phyloP scores from a whole-genome alignment of 2,329 filamentous ascomycete species.

The Microdochium paspali region DNA sequence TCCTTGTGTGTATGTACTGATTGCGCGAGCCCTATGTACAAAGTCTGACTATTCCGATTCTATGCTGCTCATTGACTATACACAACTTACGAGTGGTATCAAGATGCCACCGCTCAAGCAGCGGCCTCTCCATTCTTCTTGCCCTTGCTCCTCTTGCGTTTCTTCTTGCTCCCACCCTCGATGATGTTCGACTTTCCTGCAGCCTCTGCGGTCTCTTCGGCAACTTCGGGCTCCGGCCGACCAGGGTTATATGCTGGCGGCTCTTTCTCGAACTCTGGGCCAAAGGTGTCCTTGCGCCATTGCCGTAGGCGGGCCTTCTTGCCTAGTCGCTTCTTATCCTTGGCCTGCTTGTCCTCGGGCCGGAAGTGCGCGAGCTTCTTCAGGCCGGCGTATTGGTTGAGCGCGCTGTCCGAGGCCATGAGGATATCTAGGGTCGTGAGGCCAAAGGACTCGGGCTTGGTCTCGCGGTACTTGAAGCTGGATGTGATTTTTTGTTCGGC shows the following conservation, averaged over 20 bases:
- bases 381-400: constrained; percentile 86
- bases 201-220: constrained; percentile 16
- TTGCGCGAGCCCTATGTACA: no score
- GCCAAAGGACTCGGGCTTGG: constrained; percentile 81
- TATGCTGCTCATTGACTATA: no score
- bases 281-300: constrained; percentile 65
- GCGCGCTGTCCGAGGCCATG: constrained; percentile 69
- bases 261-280: constrained; percentile 43
- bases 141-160: constrained; percentile 21
- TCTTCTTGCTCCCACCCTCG: constrained; percentile 23
- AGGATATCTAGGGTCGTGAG: constrained; percentile 86
- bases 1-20: no score
- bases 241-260: constrained; percentile 52
- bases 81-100: no score
- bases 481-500: constrained; percentile 5
- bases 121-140: constrained; percentile 7
- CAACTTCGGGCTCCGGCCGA: constrained; percentile 10
- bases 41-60: no score
- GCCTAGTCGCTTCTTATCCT: constrained; percentile 77
- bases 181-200: constrained; percentile 19
- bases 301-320: constrained; percentile 88
- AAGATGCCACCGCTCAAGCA: no score
- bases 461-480: constrained; percentile 89
- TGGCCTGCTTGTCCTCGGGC: constrained; percentile 79
- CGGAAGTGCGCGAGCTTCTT: constrained; percentile 93